These are phyloP conservation scores for Talaromyces stipitatus DNA, from an alignment of 495 filamentous ascomycete species.

Conservation along the genomic window DNA sequence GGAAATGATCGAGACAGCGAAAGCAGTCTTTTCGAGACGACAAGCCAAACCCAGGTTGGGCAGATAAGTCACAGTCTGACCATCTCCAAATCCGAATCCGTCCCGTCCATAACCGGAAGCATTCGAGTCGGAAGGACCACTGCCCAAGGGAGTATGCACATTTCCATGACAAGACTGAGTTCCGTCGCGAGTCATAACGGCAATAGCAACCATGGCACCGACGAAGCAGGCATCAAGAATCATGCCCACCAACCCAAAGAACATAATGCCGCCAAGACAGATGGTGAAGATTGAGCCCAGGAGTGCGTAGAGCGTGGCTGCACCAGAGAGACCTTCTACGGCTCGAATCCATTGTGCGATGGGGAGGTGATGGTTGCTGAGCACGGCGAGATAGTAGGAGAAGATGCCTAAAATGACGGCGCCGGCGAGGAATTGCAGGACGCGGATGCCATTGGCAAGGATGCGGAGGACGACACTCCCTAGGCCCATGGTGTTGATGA, in stretches of 20 bases:
- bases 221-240: conserved; percentile 74
- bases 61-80: conserved; percentile 2
- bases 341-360: conserved; percentile 63
- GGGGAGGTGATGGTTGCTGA: conserved; percentile 46
- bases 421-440: conserved; percentile 62
- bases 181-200: conserved; percentile 61
- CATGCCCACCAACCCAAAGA: conserved; percentile 67
- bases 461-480: conserved; percentile 55
- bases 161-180: conserved; percentile 50
- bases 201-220: conserved; percentile 73
- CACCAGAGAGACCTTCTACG: conserved; percentile 74
- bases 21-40: conserved; percentile 59
- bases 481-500: conserved; percentile 24
- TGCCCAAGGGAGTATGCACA: conserved; percentile 61
- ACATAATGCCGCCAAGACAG: conserved; percentile 67
- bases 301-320: conserved; percentile 62
- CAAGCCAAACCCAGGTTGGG: conserved; percentile 54
- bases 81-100: conserved; percentile 15
- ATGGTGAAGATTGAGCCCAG: conserved; percentile 65
- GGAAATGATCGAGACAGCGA: conserved; percentile 71
- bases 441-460: conserved; percentile 55
- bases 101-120: conserved; percentile 27
- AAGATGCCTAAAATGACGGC: conserved; percentile 72
- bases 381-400: conserved; percentile 50
- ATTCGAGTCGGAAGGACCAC: conserved; percentile 41